These are phyloP conservation scores for Monotropa hypopitys DNA, from an alignment of 179 eudicot species.

Conservation along the genomic window DNA sequence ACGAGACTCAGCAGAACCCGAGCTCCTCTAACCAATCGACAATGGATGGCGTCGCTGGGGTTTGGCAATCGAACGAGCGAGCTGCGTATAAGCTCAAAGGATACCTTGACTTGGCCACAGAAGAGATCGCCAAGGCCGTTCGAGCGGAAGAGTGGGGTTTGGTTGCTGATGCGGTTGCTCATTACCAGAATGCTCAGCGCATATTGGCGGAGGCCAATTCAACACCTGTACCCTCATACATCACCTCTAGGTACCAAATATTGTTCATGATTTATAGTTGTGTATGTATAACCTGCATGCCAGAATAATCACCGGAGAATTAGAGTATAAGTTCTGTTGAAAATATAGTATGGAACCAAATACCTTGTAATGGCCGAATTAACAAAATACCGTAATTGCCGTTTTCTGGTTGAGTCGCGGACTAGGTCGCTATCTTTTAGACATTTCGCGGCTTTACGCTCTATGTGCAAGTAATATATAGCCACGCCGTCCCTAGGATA, in stretches of 20 bases:
- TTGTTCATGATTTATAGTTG: not conserved
- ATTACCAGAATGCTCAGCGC: constrained; percentile 56
- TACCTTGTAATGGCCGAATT: too few species aligned
- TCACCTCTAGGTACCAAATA: constrained; percentile 44
- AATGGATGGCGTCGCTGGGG: constrained; percentile 45
- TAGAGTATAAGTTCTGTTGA: not conserved
- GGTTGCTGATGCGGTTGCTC: constrained; percentile 57
- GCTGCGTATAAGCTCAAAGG: constrained; percentile 86
- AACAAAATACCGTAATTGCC: too few species aligned
- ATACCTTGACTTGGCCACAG: constrained; percentile 76
- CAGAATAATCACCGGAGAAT: not conserved
- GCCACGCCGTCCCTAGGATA: too few species aligned
- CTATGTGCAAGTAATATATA: too few species aligned
- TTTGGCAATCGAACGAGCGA: constrained; percentile 50
- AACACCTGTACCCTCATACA: constrained; percentile 59
- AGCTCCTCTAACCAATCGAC: constrained; percentile 14
- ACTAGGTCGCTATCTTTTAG: too few species aligned
- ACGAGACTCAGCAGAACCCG: constrained; percentile 31
- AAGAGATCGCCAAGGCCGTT: constrained; percentile 77
- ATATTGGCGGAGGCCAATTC: constrained; percentile 63
- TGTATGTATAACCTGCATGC: not conserved
- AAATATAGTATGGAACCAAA: too few species aligned
- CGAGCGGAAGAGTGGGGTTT: constrained; percentile 92
- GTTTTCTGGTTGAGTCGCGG: too few species aligned
- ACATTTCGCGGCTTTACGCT: too few species aligned